Conservation (phyloP, 1,139 yeast species). For the Geotrichum armillariae region DNA sequence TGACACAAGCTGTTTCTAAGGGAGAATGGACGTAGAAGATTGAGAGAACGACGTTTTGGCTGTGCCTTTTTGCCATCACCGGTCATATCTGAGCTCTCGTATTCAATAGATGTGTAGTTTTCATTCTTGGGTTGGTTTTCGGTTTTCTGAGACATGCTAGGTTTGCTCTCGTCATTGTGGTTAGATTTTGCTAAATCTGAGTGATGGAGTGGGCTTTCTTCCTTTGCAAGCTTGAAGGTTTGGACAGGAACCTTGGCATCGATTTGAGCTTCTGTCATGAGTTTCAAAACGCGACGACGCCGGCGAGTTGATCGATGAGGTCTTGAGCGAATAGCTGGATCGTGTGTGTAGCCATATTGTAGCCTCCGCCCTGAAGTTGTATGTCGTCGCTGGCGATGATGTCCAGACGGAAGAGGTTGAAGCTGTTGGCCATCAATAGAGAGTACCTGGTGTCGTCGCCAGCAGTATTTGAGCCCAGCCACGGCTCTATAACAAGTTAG, state of each 20-base stretch:
- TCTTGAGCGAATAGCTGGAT: constrained; percentile 30
- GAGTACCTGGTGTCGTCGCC: constrained; percentile 31
- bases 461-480: constrained; percentile 39
- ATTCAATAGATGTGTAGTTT: background rate
- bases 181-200: background rate
- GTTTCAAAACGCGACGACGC: constrained; percentile 13
- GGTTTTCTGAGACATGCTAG: background rate
- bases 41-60: constrained; percentile 5
- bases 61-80: constrained; percentile 21
- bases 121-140: background rate
- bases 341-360: constrained; percentile 25
- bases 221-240: constrained; percentile 4
- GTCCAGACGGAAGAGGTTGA: constrained; percentile 1
- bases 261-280: constrained; percentile 20
- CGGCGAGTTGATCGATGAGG: constrained; percentile 28
- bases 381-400: background rate
- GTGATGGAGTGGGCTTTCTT: constrained; percentile 4
- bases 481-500: constrained; percentile 28
- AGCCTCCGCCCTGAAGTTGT: background rate
- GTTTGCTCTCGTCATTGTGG: background rate
- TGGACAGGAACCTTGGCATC: constrained; percentile 10
- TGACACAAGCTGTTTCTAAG: background rate
- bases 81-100: constrained; percentile 27
- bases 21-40: constrained; percentile 1
- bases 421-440: constrained; percentile 18